phyloP scores from a whole-genome alignment of 2,329 filamentous ascomycete genomes.

The Fusarium secorum region DNA sequence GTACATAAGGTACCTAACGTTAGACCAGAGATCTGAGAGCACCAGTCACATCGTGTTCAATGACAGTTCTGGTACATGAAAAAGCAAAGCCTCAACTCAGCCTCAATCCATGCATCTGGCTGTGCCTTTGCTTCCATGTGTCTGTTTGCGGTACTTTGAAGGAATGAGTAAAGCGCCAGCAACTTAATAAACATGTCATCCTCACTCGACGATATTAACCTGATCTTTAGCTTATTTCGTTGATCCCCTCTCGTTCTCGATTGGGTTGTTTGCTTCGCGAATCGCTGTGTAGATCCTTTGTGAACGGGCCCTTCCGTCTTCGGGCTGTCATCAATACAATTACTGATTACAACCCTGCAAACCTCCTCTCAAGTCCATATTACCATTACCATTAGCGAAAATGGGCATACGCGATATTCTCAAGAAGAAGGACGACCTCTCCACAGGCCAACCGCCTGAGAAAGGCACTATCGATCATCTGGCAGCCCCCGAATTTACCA shows the following conservation, averaged over 20 bases:
- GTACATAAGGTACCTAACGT: background rate
- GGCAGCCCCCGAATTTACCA: slow-evolving; percentile 73
- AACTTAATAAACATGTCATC: background rate
- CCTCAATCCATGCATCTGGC: slow-evolving; percentile 20
- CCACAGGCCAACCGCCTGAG: slow-evolving; percentile 47
- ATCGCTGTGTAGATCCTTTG: slow-evolving; percentile 19
- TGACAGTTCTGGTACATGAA: slow-evolving; percentile 2
- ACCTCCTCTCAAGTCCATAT: background rate
- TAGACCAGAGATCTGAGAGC: slow-evolving; percentile 6
- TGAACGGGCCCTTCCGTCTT: slow-evolving; percentile 20
- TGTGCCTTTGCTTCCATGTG: background rate
- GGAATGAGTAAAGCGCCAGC: slow-evolving; percentile 3
- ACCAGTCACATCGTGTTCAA: background rate
- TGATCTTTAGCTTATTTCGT: background rate
- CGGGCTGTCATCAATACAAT: background rate
- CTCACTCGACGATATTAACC: background rate
- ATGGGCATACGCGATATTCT: slow-evolving; percentile 64
- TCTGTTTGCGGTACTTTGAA: slow-evolving; percentile 30
- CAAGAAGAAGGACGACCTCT: slow-evolving; percentile 60
- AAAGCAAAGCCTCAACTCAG: slow-evolving; percentile 40
- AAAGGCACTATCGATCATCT: slow-evolving; percentile 50
- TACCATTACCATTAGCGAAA: slow-evolving; percentile 6
- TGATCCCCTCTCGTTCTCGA: background rate
- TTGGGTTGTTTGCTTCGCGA: slow-evolving; percentile 9
- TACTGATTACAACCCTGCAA: background rate